These are phyloP conservation scores for Yamadazyma friedrichii DNA, from an alignment of 1,139 yeast genomes.

Conservation along the genomic window DNA sequence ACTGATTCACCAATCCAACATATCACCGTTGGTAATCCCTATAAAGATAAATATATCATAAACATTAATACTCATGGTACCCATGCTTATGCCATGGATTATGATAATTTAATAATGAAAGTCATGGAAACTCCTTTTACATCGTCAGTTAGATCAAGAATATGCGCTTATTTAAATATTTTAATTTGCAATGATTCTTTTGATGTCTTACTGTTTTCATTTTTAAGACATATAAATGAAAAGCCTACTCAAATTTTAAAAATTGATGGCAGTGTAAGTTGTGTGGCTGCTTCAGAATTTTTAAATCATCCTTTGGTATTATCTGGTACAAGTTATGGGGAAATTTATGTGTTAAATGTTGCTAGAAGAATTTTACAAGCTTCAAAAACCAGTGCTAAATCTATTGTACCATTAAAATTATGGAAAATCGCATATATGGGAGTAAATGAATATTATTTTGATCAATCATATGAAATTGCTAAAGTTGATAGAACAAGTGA, in stretches of 20 bases:
- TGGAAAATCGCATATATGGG: slow-evolving; percentile 30
- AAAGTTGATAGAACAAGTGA: slow-evolving; percentile 29
- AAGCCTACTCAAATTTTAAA: slow-evolving; percentile 28
- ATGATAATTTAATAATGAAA: slow-evolving; percentile 39
- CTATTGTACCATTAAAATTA: slow-evolving; percentile 31
- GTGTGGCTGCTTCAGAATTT: slow-evolving; percentile 29
- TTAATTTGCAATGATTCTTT: slow-evolving; percentile 25
- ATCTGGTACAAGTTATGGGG: slow-evolving; percentile 66
- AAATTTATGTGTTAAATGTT: slow-evolving; percentile 33
- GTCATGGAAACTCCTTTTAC: slow-evolving; percentile 22
- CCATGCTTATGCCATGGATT: slow-evolving; percentile 38
- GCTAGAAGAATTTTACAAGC: slow-evolving; percentile 37
- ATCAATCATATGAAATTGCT: slow-evolving; percentile 26
- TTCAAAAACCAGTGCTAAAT: slow-evolving; percentile 30
- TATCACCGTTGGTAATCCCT: slow-evolving; percentile 35
- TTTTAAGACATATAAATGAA: slow-evolving; percentile 37
- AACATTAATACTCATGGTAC: slow-evolving; percentile 53
- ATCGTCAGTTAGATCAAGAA: slow-evolving; percentile 25
- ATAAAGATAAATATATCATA: slow-evolving; percentile 27
- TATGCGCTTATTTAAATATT: slow-evolving; percentile 26
- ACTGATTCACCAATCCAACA: slow-evolving; percentile 52
- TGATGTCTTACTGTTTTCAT: slow-evolving; percentile 31
- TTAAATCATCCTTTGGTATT: slow-evolving; percentile 61
- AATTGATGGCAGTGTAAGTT: slow-evolving; percentile 30
- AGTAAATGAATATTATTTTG: slow-evolving; percentile 19